Conservation (phyloP, 345 rosid genomes). For the Gynandropsis gynandra region DNA sequence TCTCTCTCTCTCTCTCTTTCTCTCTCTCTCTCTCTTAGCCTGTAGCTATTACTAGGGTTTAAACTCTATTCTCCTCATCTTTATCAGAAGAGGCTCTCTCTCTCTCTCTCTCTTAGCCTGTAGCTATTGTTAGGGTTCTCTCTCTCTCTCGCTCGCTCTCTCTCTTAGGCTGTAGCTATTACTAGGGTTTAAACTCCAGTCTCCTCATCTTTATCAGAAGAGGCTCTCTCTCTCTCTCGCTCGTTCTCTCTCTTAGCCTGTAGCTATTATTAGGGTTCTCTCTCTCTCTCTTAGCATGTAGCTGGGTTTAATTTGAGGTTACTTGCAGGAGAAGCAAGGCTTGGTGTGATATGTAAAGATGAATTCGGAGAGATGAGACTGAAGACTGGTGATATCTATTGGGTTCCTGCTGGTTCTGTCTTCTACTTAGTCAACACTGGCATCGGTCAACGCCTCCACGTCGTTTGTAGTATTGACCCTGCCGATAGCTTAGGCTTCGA, state of each 20-base stretch:
- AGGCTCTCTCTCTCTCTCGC: conserved; percentile 33
- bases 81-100: conserved; percentile 47
- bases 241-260: too few relatives aligned
- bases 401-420: conserved; percentile 65
- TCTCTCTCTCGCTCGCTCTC: not conserved
- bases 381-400: conserved; percentile 54
- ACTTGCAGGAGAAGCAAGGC: conserved; percentile 72
- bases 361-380: conserved; percentile 46
- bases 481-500: conserved; percentile 58
- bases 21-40: not conserved
- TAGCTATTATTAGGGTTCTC: too few relatives aligned
- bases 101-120: too few relatives aligned
- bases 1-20: not conserved
- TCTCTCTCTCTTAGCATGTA: not conserved
- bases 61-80: conserved; percentile 62
- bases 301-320: conserved; percentile 12
- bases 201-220: conserved; percentile 60
- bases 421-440: conserved; percentile 67
- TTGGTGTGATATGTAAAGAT: conserved; percentile 53
- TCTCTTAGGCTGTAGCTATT: not conserved
- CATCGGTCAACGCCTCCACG: conserved; percentile 57
- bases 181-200: conserved; percentile 35
- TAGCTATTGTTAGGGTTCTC: too few relatives aligned
- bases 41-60: conserved; percentile 1
- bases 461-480: conserved; percentile 61